phyloP scores from a whole-genome alignment of 1,284 basidiomycete genomes.

The Afroboletus lepidellus region DNA sequence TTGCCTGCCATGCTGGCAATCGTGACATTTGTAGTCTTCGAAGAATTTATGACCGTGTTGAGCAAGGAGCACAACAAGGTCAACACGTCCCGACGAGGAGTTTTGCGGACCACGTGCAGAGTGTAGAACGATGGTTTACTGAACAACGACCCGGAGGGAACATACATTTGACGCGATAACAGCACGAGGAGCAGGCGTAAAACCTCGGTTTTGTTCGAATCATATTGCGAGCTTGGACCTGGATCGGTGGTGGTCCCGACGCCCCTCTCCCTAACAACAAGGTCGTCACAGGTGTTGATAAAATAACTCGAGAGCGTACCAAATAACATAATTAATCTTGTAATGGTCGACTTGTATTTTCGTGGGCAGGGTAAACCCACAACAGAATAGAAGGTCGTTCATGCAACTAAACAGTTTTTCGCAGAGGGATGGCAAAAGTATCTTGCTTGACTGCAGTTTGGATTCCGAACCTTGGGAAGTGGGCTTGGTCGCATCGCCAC shows the following conservation, averaged over 20 bases:
- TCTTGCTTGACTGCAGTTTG: slow-evolving; percentile 41
- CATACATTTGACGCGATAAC: slow-evolving; percentile 85
- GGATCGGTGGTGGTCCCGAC: slow-evolving; percentile 79
- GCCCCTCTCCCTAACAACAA: slow-evolving; percentile 75
- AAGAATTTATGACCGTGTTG: slow-evolving; percentile 82
- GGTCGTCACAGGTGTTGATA: slow-evolving; percentile 15
- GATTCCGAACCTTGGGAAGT: slow-evolving; percentile 18
- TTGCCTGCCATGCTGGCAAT: slow-evolving; percentile 65
- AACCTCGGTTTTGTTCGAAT: slow-evolving; percentile 83
- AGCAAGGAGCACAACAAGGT: slow-evolving; percentile 88
- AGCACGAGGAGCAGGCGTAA: slow-evolving; percentile 82
- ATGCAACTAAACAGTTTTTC: slow-evolving; percentile 77
- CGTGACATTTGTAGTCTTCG: slow-evolving; percentile 44
- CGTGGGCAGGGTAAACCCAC: slow-evolving; percentile 84
- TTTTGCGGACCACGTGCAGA: slow-evolving; percentile 74
- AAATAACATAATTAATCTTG: slow-evolving; percentile 86
- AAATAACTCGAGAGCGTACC: slow-evolving; percentile 45
- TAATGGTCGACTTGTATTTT: slow-evolving; percentile 76
- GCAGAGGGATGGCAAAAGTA: slow-evolving; percentile 68
- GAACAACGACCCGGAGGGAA: slow-evolving; percentile 68
- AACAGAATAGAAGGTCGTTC: slow-evolving; percentile 86
- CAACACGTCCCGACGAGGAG: slow-evolving; percentile 77
- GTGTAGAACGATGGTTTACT: slow-evolving; percentile 72
- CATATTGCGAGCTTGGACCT: slow-evolving; percentile 65
- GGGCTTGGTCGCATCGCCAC: slow-evolving; percentile 20